phyloP scores from a whole-genome alignment of 2,329 filamentous ascomycete species.

The Myrmaecium sp. region DNA sequence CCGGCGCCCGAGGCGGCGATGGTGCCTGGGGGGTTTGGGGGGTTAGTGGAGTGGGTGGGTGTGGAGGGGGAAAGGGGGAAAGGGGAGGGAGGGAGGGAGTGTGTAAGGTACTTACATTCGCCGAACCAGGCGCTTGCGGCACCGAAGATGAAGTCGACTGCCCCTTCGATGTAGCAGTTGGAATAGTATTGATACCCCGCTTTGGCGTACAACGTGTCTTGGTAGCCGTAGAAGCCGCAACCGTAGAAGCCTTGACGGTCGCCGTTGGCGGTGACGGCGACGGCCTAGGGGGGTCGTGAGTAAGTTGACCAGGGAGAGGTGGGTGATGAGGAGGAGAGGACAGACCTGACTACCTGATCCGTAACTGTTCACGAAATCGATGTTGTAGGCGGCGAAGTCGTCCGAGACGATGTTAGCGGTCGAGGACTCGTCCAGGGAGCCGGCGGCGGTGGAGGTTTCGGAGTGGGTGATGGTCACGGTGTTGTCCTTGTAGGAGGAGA shows the following conservation, averaged over 20 bases:
- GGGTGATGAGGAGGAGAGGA: conserved; percentile 2
- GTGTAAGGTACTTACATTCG: too few relatives aligned
- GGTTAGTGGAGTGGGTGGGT: conserved; percentile 26
- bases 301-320: conserved; percentile 11
- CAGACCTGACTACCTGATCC: conserved; percentile 7
- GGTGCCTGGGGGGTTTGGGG: conserved; percentile 11
- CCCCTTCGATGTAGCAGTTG: conserved; percentile 38
- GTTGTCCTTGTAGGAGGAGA: conserved; percentile 33
- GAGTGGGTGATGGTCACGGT: conserved; percentile 37
- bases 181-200: conserved; percentile 39
- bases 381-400: conserved; percentile 44
- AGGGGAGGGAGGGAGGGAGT: too few relatives aligned
- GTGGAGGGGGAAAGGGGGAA: conserved; percentile 32
- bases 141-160: conserved; percentile 45
- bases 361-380: conserved; percentile 34
- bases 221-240: conserved; percentile 36
- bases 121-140: conserved; percentile 35
- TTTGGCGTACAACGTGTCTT: conserved; percentile 33
- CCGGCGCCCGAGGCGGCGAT: conserved; percentile 10
- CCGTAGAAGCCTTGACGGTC: conserved; percentile 40
- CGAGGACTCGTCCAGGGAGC: conserved; percentile 35
- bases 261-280: conserved; percentile 36
- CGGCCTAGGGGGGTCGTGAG: conserved; percentile 31
- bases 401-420: conserved; percentile 31
- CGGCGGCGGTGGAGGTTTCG: conserved; percentile 19